Evolutionary conservation across 2,329 filamentous ascomycete genomes (phyloP), one percentile per base, ranked within the genome.

Genomic region (Lasiodiplodia gonubiensis): DNA sequence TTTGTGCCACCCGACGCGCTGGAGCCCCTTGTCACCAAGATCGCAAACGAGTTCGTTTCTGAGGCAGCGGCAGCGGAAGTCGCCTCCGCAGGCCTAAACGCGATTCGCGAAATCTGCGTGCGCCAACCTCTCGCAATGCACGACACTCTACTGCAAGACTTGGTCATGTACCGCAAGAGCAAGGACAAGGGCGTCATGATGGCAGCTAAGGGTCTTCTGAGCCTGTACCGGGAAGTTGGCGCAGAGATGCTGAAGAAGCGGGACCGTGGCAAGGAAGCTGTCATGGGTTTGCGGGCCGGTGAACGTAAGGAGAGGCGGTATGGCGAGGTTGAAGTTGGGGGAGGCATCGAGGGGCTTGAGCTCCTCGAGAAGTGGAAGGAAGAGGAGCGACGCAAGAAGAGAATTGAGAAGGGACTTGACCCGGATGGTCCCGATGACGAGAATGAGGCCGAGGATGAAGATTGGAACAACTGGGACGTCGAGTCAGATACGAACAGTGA

Each of bases 161-260:
- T 99, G 64, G 93, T 98, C 11, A 91, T 95, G 83, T 98, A 99
- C 81, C 88, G 92, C 69, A 97, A 96, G 84, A 97, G 92, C 76
- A 99, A 99, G 77, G 95, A 99, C 76, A 99, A 98, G 83, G 94
- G 94, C 68, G 92, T 95, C n/a, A 94, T 97, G 87, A 98, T 99
- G 95, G 95, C 95, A 8, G 93, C 94, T 16, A 94, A 95, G 78
- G 94, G 95, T 70, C 83, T 99, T 7, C 84, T 99, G 51, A 93
- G 92, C 27, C 84, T 99, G 6, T 99, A 97, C 82, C 86, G 95
- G 72, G 94, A 98, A 75, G 91, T 97, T 16, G 93, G 91, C 42
- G 92, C 95, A 0, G 92, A 97, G 71, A 87, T 98, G 81, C 83
- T 99, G 68, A 91, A 90, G 80, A 96, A 93, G 84, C 89, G 91